Percentiles rank a stretch among this genome's conserved stretches.
phyloP scores from a whole-genome alignment of 495 filamentous ascomycete genomes.

The Penicillium coffeae region DNA sequence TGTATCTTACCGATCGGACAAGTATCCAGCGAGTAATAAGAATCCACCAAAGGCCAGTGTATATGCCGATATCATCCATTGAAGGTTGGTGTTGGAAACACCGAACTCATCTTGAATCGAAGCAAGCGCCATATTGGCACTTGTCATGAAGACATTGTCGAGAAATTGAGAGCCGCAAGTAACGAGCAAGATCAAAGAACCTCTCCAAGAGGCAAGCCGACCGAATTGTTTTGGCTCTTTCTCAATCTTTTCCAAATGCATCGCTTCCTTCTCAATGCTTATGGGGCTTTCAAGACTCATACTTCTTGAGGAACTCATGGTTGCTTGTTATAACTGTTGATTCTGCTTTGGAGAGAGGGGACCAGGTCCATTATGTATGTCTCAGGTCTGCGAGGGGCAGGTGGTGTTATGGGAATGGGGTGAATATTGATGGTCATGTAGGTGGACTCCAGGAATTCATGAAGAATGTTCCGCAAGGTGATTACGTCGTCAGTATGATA shows the following conservation, averaged over 20 bases:
- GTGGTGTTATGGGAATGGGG: neutral
- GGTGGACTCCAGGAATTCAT: neutral
- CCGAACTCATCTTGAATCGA: slow-evolving; percentile 35
- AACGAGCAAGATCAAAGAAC: slow-evolving; percentile 31
- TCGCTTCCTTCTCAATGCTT: slow-evolving; percentile 3
- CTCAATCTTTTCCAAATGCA: slow-evolving; percentile 11
- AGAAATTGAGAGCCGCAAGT: slow-evolving; percentile 38
- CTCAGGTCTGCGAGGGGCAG: neutral
- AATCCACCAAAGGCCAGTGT: slow-evolving; percentile 37
- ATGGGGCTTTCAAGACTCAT: neutral
- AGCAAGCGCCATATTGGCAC: slow-evolving; percentile 33
- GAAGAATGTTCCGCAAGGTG: neutral
- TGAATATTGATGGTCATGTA: neutral
- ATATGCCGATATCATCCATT: slow-evolving; percentile 41
- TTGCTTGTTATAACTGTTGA: neutral
- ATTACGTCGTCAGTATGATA: neutral
- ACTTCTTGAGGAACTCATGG: neutral
- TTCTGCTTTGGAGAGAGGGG: neutral
- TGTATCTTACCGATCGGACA: slow-evolving; percentile 33
- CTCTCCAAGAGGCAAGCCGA: slow-evolving; percentile 30
- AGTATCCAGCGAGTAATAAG: slow-evolving; percentile 29
- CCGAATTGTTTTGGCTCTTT: slow-evolving; percentile 26
- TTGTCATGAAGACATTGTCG: slow-evolving; percentile 40
- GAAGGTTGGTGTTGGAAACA: slow-evolving; percentile 29
- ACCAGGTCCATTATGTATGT: neutral